A percentile compares a stretch with the other conserved stretches of the same genome.
phyloP scores from a whole-genome alignment of 768 basidiomycete genomes.

The Leccinum aurantiacum region DNA sequence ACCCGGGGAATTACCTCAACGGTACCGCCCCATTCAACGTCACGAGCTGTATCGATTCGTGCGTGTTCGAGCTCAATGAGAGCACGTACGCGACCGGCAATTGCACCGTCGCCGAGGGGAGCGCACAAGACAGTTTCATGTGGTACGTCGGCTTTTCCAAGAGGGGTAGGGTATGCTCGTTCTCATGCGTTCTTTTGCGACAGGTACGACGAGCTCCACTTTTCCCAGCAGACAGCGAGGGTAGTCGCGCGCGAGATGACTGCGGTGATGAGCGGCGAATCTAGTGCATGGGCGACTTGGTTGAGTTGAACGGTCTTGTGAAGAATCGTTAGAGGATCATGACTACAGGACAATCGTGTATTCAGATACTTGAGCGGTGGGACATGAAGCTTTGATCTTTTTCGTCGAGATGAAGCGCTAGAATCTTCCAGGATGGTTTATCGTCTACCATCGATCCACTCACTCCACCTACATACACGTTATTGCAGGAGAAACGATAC shows the following conservation, averaged over 20 bases:
- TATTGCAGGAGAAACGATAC: not conserved
- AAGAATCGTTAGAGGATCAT: not conserved
- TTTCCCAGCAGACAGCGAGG: conserved; percentile 57
- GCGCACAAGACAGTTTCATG: conserved; percentile 55
- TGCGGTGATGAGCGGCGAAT: conserved; percentile 43
- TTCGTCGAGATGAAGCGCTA: not conserved
- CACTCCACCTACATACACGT: too few species aligned
- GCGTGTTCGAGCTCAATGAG: conserved; percentile 37
- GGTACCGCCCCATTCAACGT: conserved; percentile 63
- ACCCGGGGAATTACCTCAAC: conserved; percentile 56
- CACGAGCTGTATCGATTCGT: conserved; percentile 50
- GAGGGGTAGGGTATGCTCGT: not conserved
- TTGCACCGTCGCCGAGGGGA: conserved; percentile 37
- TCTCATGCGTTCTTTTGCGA: not conserved
- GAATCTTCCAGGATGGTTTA: too few species aligned
- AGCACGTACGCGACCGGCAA: conserved; percentile 25
- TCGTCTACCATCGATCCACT: too few species aligned
- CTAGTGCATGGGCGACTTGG: conserved; percentile 51
- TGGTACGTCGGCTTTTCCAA: conserved; percentile 41
- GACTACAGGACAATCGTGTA: not conserved
- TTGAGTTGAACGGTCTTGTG: conserved; percentile 36
- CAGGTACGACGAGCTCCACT: conserved; percentile 54
- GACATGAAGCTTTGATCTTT: not conserved
- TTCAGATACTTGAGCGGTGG: too few species aligned
- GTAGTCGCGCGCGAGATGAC: conserved; percentile 54